phyloP scores from a whole-genome alignment of 768 basidiomycete genomes.

The Leccinum longicurvipes region DNA sequence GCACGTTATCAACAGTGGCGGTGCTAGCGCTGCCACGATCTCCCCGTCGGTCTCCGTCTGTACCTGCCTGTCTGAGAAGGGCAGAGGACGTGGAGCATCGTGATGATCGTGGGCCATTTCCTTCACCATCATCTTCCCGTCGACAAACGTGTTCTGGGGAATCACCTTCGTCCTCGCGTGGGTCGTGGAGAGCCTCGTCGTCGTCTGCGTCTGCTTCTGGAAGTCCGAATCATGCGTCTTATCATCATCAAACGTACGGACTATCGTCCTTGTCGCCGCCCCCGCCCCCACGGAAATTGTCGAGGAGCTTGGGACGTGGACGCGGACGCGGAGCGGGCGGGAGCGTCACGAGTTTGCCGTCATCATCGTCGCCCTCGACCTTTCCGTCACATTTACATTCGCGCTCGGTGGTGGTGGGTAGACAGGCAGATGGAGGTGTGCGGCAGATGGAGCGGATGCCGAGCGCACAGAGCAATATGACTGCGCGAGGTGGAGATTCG shows the following conservation, averaged over 20 bases:
- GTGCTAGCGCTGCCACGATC: constrained; percentile 5
- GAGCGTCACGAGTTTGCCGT: constrained; percentile 6
- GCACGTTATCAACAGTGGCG: background rate
- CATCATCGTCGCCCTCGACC: background rate
- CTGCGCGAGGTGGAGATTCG: constrained; percentile 14
- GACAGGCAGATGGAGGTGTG: background rate
- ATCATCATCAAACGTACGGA: background rate
- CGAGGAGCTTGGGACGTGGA: constrained; percentile 15
- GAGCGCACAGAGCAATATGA: constrained; percentile 31
- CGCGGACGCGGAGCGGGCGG: background rate
- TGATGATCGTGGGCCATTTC: constrained; percentile 7
- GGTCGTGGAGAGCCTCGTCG: constrained; percentile 46
- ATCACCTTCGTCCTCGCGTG: constrained; percentile 15
- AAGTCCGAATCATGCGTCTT: constrained; percentile 32
- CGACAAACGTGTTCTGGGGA: constrained; percentile 11
- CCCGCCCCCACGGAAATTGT: constrained; percentile 23
- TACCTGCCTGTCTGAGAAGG: constrained; percentile 10
- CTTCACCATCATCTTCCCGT: constrained; percentile 4
- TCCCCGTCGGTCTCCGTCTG: constrained; percentile 18
- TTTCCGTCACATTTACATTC: background rate
- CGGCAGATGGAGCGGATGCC: constrained; percentile 22
- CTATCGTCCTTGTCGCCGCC: constrained; percentile 18
- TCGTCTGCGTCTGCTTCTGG: constrained; percentile 25
- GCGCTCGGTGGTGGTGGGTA: constrained; percentile 1
- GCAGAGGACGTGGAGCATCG: constrained; percentile 4